phyloP scores from a whole-genome alignment of 495 filamentous ascomycete genomes.

The Talaromyces borbonicus region DNA sequence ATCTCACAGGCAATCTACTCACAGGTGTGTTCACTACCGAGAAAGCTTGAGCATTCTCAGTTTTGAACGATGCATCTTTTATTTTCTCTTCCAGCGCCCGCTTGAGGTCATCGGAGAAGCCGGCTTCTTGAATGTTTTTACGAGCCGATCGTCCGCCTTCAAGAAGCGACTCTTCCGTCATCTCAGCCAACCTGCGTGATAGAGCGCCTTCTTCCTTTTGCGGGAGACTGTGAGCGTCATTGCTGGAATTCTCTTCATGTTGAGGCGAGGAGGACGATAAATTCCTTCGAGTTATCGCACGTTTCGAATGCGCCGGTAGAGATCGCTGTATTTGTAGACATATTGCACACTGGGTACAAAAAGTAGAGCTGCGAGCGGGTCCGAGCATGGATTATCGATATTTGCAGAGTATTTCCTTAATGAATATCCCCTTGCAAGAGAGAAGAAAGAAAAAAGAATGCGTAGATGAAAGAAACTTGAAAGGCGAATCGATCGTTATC shows the following conservation, averaged over 20 bases:
- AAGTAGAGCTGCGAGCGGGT: not conserved
- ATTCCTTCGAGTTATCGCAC: not conserved
- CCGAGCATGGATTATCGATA: not conserved
- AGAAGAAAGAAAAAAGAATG: too few species aligned
- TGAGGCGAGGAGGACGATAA: not conserved
- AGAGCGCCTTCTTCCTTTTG: constrained; percentile 45
- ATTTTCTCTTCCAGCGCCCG: constrained; percentile 63
- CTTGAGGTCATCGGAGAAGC: constrained; percentile 82
- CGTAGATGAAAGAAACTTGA: too few species aligned
- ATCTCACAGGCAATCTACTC: constrained; percentile 12
- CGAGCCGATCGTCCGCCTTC: constrained; percentile 59
- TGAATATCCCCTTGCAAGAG: too few species aligned
- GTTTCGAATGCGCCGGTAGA: constrained; percentile 1
- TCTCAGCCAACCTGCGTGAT: constrained; percentile 61
- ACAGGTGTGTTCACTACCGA: constrained; percentile 55
- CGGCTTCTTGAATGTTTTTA: constrained; percentile 72
- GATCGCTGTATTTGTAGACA: not conserved
- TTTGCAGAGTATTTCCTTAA: not conserved
- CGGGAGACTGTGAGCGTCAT: not conserved
- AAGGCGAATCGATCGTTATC: too few species aligned
- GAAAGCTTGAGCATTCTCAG: constrained; percentile 59
- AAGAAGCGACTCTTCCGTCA: constrained; percentile 70
- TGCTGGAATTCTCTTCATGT: constrained; percentile 1
- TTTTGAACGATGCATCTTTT: constrained; percentile 57
- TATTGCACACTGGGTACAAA: constrained; percentile 1